Base-by-base conservation (phyloP, 1,284 basidiomycete species). In the Tilletia setariae region DNA sequence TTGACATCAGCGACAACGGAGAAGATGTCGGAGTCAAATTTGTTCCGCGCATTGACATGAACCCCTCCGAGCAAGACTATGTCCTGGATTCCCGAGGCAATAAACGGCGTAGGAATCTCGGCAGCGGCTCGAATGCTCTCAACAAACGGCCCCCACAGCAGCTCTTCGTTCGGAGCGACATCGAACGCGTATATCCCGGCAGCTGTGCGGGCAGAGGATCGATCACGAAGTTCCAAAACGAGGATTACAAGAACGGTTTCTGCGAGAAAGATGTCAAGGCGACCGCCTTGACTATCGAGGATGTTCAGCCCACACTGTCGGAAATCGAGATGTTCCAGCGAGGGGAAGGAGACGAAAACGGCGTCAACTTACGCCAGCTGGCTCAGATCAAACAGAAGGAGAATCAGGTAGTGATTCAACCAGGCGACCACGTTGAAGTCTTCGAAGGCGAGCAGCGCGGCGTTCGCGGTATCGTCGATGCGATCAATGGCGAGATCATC, bases 391-490 rank as follows among this genome's bases (percentile, higher is more conserved):
- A 92, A 8, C 86, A 90, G 63, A 93, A 92, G 80, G 90, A 91
- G 1, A 56, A 56, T 21, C 90, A 93, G 44, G 88, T 90, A 9
- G 91, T 94, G 3, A 85, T 99, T n/a, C 93, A 96, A 80, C 95
- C 95, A 0, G 96, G 95, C 68, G 95, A 99, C 84, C 92, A 95
- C 76, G 89, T 99, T 66, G 95, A 98, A 82, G 93, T 98, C 40
- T 94, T 93, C 75, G 94, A 98, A 83, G 95, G 96, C 49, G 94
- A 97, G 83, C 93, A 97, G 82, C 87, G 91, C 1, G 95, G 96
- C 73, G 88, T 97, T 35, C 89, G 92, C 73, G 96, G 96, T 84
- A 88, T 90, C 2, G 92, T 99, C 40, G 91, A 94, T 71, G 90
- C 93, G 67, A 91, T 98, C 74, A 86, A 88, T 44, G 89, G 91